These are phyloP conservation scores for Fraxinus pennsylvanica DNA, from an alignment of 257 asterid species.

Conservation along the genomic window DNA sequence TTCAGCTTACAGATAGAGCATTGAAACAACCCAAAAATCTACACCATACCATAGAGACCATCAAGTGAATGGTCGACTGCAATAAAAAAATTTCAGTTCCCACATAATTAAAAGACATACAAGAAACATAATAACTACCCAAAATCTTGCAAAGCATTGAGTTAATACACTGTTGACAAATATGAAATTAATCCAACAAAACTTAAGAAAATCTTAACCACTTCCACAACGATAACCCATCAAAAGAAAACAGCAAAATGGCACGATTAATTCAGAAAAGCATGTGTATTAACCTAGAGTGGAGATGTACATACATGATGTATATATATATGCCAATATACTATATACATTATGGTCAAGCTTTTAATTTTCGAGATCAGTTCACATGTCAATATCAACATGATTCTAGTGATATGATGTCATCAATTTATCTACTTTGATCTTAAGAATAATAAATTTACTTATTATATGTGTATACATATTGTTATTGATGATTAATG, in stretches of 20 bases:
- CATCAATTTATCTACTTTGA: background rate
- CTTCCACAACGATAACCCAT: slow-evolving; percentile 12
- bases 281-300: background rate
- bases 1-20: background rate
- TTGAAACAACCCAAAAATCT: background rate
- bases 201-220: background rate
- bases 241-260: background rate
- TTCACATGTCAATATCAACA: background rate
- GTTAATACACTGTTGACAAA: background rate
- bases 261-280: background rate
- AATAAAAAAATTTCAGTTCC: background rate
- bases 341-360: background rate
- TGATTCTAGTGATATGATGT: background rate
- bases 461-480: background rate
- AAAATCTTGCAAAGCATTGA: background rate
- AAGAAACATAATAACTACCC: background rate
- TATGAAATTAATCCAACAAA: slow-evolving; percentile 3
- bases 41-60: background rate
- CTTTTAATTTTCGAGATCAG: background rate
- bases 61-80: background rate
- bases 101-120: background rate
- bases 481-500: background rate
- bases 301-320: background rate
- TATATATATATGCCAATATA: background rate
- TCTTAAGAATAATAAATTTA: background rate